phyloP scores from a whole-genome alignment of 495 filamentous ascomycete genomes.

The Trichocladium uniseriatum region DNA sequence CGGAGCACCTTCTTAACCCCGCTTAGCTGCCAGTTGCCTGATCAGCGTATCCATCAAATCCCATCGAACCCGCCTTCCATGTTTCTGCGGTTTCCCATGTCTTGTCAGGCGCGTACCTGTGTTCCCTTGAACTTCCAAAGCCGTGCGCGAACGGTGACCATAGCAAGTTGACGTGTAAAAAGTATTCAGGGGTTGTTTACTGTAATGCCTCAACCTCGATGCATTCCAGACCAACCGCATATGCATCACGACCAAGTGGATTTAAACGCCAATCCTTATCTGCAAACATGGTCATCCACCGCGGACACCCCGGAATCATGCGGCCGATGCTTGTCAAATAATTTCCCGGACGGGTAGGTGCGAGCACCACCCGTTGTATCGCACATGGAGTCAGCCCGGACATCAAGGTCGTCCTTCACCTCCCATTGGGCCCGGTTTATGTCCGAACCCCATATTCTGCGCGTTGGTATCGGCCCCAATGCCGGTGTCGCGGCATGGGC shows the following conservation, averaged over 20 bases:
- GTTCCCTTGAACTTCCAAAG: too few relatives aligned
- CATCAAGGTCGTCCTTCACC: not conserved
- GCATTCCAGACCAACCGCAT: too few relatives aligned
- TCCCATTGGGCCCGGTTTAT: too few relatives aligned
- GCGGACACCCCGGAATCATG: not conserved
- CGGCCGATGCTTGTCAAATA: not conserved
- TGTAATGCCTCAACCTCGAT: too few relatives aligned
- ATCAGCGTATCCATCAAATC: not conserved
- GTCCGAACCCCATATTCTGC: too few relatives aligned
- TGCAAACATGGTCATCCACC: not conserved
- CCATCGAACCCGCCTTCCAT: not conserved
- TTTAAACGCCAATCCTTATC: not conserved
- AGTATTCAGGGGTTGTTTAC: too few relatives aligned
- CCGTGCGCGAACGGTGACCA: too few relatives aligned
- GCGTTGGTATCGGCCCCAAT: too few relatives aligned
- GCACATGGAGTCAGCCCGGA: not conserved
- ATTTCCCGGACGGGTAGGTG: constrained; percentile 17
- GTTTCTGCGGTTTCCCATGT: not conserved
- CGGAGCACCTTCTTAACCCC: constrained; percentile 8
- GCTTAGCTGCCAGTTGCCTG: not conserved
- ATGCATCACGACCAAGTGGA: too few relatives aligned
- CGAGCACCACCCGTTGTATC: not conserved
- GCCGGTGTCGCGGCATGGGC: too few relatives aligned
- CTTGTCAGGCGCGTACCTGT: too few relatives aligned
- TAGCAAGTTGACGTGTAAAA: too few relatives aligned